These are phyloP conservation scores for Haematococcus lacustris DNA, from an alignment of 139 green algal species.

Conservation along the genomic window DNA sequence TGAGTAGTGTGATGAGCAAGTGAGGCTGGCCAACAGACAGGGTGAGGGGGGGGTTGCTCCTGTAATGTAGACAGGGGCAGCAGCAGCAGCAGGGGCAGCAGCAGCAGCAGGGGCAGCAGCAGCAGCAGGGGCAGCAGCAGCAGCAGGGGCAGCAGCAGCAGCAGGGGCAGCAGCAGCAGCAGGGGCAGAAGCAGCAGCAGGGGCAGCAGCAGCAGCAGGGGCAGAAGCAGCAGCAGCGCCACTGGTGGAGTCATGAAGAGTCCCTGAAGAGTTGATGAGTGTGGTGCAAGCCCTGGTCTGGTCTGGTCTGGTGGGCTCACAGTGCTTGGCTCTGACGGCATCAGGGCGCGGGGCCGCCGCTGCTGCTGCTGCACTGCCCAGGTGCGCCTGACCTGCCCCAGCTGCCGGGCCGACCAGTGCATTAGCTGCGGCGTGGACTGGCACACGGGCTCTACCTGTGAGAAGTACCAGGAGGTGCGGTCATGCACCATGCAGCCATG, in stretches of 20 bases:
- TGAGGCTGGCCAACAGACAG: no score
- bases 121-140: no score
- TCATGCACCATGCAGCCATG: no score
- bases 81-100: neutral
- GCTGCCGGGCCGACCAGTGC: slow-evolving; percentile 6
- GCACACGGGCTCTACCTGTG: slow-evolving; percentile 3
- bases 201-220: no score
- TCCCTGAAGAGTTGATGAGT: neutral
- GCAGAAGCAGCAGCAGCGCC: no score
- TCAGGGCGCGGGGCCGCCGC: no score
- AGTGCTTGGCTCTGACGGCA: neutral
- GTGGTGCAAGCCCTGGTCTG: neutral
- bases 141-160: no score
- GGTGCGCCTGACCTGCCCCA: slow-evolving; percentile 3
- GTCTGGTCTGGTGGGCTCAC: neutral
- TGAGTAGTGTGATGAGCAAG: neutral
- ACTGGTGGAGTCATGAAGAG: neutral
- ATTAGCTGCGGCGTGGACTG: slow-evolving; percentile 7
- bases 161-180: no score
- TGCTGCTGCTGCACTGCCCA: neutral
- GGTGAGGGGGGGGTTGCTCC: no score
- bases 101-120: no score
- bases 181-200: no score
- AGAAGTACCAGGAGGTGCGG: slow-evolving; percentile 12
- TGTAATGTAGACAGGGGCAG: no score